phyloP scores from a whole-genome alignment of 331 rosid species.

The Quercus tomentella region DNA sequence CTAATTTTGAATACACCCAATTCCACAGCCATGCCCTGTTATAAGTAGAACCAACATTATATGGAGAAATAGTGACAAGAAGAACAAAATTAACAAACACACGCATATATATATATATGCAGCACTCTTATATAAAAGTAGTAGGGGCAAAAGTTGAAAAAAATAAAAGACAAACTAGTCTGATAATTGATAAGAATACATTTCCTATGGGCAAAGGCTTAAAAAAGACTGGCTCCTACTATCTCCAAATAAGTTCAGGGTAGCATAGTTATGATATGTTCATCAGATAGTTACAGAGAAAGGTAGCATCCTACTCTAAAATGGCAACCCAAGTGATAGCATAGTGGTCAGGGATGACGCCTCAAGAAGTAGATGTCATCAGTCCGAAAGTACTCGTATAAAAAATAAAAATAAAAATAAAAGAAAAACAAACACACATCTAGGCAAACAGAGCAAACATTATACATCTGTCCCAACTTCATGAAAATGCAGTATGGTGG shows the following conservation, averaged over 20 bases:
- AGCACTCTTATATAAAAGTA: background rate
- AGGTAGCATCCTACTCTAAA: background rate
- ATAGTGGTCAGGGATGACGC: background rate
- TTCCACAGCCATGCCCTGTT: slow-evolving; percentile 5
- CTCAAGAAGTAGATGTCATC: background rate
- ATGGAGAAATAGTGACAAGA: too few relatives aligned
- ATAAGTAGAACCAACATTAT: background rate
- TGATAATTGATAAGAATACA: background rate
- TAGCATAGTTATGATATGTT: background rate
- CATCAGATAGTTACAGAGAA: background rate
- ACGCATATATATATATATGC: background rate
- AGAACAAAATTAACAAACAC: too few relatives aligned
- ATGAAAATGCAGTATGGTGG: background rate
- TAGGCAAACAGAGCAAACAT: background rate
- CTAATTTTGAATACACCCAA: slow-evolving; percentile 41
- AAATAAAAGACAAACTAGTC: background rate
- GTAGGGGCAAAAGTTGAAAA: background rate
- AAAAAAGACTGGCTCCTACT: background rate
- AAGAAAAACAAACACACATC: background rate
- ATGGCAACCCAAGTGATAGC: background rate
- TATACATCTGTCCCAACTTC: background rate
- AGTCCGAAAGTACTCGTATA: background rate
- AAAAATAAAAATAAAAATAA: too few relatives aligned
- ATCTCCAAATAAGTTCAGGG: background rate
- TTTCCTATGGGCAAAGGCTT: background rate